phyloP scores from a whole-genome alignment of 495 filamentous ascomycete genomes.

The Xylaria venustula region DNA sequence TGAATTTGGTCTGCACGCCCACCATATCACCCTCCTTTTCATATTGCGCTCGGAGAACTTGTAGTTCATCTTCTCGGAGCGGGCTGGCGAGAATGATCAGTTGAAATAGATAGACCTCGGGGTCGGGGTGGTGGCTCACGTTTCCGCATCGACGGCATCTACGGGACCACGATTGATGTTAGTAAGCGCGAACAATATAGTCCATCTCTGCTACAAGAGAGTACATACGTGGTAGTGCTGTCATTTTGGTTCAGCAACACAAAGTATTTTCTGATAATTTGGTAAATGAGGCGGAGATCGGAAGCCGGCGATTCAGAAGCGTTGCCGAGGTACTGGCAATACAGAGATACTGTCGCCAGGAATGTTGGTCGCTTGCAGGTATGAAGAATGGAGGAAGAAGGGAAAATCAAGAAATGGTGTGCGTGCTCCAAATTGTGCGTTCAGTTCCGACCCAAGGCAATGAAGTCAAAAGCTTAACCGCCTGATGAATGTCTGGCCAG shows the following conservation, averaged over 20 bases:
- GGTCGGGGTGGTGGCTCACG: conserved; percentile 50
- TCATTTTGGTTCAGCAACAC: conserved; percentile 43
- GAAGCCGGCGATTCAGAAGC: no score
- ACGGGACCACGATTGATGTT: conserved; percentile 17
- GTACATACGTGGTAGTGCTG: conserved; percentile 70
- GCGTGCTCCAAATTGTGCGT: no score
- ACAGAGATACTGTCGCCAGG: background rate
- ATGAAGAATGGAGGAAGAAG: no score
- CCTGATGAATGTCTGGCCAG: background rate
- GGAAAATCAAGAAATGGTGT: no score
- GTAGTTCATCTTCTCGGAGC: conserved; percentile 82
- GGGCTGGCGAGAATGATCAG: conserved; percentile 53
- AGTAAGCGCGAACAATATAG: conserved; percentile 15
- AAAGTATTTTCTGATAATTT: no score
- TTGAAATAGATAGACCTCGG: background rate
- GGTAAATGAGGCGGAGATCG: no score
- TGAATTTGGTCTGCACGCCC: conserved; percentile 97
- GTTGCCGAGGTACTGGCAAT: background rate
- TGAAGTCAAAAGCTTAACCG: background rate
- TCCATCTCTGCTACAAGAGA: background rate
- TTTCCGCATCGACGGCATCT: conserved; percentile 98
- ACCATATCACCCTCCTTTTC: conserved; percentile 96
- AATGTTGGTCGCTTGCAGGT: background rate
- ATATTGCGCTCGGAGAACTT: conserved; percentile 88
- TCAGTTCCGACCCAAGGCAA: no score